A percentile compares a stretch with the other conserved stretches of the same genome.
Evolutionary conservation across 306 rosid genomes (phyloP).

Genomic region (Delonix regia): DNA sequence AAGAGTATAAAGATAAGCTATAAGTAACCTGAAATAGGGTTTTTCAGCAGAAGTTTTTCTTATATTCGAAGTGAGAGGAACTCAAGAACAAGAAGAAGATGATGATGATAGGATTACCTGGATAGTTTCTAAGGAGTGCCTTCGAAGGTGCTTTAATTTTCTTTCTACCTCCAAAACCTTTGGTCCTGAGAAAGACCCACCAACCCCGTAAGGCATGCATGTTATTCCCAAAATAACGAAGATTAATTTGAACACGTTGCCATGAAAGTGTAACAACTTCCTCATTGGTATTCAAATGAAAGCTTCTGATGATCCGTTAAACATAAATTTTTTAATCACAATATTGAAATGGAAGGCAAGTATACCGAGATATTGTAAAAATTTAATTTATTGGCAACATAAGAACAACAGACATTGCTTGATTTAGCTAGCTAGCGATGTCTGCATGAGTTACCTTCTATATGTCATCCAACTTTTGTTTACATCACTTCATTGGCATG

Average conservation of each 20-base stretch:
- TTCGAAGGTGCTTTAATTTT: conserved; percentile 53
- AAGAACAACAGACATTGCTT: conserved; percentile 28
- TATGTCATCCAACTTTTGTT: conserved; percentile 47
- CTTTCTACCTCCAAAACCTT: conserved; percentile 52
- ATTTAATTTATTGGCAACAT: conserved; percentile 10
- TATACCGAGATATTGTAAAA: conserved; percentile 4
- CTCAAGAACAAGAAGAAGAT: not conserved
- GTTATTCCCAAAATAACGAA: conserved; percentile 38
- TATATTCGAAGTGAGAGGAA: not conserved
- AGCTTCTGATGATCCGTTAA: not conserved
- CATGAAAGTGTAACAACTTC: not conserved
- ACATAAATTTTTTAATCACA: not conserved
- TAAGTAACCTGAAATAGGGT: not conserved
- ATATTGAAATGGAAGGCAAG: conserved; percentile 20
- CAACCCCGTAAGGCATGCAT: conserved; percentile 28
- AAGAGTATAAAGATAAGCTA: conserved; percentile 12
- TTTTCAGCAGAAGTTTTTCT: too few species aligned
- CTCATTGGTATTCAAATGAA: conserved; percentile 32
- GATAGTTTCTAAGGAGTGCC: conserved; percentile 53
- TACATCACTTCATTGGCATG: conserved; percentile 32
- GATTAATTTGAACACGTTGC: conserved; percentile 22
- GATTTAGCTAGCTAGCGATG: conserved; percentile 28
- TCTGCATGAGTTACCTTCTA: conserved; percentile 61
- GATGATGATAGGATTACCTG: conserved; percentile 41
- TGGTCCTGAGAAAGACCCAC: conserved; percentile 35